Percentiles rank a stretch among this genome's conserved stretches.
These are phyloP conservation scores for Solanum pinnatisectum DNA, from an alignment of 257 asterid species.

Conservation along the genomic window DNA sequence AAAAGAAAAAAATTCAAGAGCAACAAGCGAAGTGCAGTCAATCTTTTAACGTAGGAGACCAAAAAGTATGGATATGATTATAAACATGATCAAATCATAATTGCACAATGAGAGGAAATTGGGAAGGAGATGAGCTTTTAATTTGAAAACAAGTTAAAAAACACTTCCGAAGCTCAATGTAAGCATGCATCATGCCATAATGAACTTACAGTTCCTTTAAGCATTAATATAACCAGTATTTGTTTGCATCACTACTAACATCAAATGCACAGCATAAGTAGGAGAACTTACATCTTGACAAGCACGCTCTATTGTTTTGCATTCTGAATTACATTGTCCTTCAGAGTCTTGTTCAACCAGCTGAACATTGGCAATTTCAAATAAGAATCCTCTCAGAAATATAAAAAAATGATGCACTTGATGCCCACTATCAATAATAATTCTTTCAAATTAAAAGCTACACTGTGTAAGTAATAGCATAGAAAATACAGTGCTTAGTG, in stretches of 20 bases:
- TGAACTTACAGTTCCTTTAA: neutral
- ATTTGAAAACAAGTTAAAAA: neutral
- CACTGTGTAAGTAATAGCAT: neutral
- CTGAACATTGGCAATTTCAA: conserved; percentile 32
- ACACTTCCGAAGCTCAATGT: neutral
- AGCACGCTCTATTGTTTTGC: conserved; percentile 95
- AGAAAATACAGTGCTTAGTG: neutral
- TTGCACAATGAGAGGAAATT: neutral
- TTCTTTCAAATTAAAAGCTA: neutral
- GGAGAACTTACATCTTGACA: conserved; percentile 75
- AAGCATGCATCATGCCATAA: neutral
- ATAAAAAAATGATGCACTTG: neutral
- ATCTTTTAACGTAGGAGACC: neutral
- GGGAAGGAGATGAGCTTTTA: neutral
- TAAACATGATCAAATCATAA: neutral
- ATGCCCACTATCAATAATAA: conserved; percentile 34
- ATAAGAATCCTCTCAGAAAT: conserved; percentile 10
- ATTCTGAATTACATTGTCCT: conserved; percentile 87
- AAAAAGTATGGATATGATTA: neutral
- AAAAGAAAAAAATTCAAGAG: neutral
- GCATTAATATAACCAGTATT: neutral
- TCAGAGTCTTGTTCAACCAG: conserved; percentile 89
- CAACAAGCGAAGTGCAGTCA: neutral
- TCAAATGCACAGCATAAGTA: neutral
- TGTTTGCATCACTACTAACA: neutral